Conservation (phyloP, 192 early-diverging fungal species). For the Coemansia sp. region DNA sequence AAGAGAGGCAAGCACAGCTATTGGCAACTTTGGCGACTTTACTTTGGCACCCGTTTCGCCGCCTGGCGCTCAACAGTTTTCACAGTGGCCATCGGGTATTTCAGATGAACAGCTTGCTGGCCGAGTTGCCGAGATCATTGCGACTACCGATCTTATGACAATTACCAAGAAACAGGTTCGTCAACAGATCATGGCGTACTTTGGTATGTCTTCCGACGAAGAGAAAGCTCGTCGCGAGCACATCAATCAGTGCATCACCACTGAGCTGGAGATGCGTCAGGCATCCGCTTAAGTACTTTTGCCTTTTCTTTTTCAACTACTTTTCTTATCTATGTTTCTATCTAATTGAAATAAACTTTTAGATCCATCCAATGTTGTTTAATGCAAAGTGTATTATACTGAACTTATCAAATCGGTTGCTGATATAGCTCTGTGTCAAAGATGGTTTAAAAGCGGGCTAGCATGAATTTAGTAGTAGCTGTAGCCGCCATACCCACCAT, state of each 20-base stretch:
- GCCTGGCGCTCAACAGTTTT: constrained; percentile 11
- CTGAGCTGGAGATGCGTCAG: constrained; percentile 42
- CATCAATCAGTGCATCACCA: constrained; percentile 83
- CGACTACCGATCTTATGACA: constrained; percentile 92
- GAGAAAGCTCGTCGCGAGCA: constrained; percentile 77
- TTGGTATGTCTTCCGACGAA: constrained; percentile 70
- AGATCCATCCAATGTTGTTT: neutral
- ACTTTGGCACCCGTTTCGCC: constrained; percentile 17
- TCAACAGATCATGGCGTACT: constrained; percentile 74
- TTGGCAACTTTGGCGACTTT: constrained; percentile 10
- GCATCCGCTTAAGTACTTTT: constrained; percentile 4
- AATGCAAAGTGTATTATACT: neutral
- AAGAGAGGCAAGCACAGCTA: neutral
- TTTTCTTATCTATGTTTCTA: neutral
- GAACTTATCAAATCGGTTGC: neutral
- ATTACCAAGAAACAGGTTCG: constrained; percentile 99
- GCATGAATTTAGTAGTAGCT: constrained; percentile 25
- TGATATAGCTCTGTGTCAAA: neutral
- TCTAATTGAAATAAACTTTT: neutral
- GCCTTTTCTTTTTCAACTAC: neutral
- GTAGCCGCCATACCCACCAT: constrained; percentile 24
- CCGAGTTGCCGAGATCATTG: constrained; percentile 75
- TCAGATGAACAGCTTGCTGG: constrained; percentile 68
- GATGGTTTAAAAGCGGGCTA: constrained; percentile 17
- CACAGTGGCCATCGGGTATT: constrained; percentile 56